These are phyloP conservation scores for Skeletonema costatum DNA, from an alignment of 108 stramenopile genomes.

Conservation along the genomic window DNA sequence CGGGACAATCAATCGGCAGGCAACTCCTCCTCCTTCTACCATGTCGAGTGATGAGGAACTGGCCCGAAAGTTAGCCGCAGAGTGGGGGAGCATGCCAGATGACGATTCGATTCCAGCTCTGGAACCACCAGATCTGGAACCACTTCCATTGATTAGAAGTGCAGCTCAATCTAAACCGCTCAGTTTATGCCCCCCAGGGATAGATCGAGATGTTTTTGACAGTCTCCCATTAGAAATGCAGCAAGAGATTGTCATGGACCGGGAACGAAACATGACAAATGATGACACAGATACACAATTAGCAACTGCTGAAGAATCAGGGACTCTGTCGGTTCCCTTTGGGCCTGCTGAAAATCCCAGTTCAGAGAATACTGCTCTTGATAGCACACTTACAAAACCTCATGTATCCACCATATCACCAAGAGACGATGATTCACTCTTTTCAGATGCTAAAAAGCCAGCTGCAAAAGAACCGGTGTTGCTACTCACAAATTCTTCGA, in stretches of 20 bases:
- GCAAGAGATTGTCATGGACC: not conserved
- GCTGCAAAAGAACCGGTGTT: not conserved
- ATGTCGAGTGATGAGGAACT: conserved; percentile 58
- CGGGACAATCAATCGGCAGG: not conserved
- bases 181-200: not conserved
- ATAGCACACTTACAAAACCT: too few relatives aligned
- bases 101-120: not conserved
- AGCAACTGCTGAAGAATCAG: conserved; percentile 21
- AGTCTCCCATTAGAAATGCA: conserved; percentile 1
- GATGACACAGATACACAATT: conserved; percentile 20
- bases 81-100: conserved; percentile 51
- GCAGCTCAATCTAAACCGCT: conserved; percentile 44
- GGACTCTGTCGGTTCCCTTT: conserved; percentile 10
- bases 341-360: not conserved
- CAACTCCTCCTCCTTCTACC: conserved; percentile 6
- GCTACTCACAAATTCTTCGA: not conserved
- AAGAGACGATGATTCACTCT: not conserved
- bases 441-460: not conserved
- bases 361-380: not conserved
- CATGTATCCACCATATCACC: too few relatives aligned
- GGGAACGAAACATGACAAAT: conserved; percentile 9
- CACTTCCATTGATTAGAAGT: conserved; percentile 33
- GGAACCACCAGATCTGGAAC: not conserved
- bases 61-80: conserved; percentile 54
- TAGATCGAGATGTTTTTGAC: not conserved